Conservation (phyloP, 495 filamentous ascomycete genomes). For the Xylaria nigripes region DNA sequence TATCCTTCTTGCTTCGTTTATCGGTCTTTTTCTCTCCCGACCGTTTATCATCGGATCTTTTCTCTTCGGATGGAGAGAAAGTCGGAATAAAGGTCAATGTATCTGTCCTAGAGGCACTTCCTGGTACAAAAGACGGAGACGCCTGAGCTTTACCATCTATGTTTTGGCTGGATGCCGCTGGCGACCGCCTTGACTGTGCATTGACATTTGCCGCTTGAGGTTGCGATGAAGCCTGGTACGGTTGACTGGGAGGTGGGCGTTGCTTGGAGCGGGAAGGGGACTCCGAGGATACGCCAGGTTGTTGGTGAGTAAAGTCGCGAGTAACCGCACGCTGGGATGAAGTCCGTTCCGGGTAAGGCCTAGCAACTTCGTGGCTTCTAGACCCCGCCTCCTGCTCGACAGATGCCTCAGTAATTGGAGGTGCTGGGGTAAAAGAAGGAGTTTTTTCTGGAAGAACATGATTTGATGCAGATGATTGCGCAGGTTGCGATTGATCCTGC, state of each 20-base stretch:
- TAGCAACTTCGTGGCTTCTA: constrained; percentile 16
- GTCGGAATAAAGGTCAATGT: constrained; percentile 80
- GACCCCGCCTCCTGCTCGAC: constrained; percentile 33
- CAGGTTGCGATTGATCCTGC: constrained; percentile 7
- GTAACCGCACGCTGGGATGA: constrained; percentile 40
- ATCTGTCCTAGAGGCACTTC: constrained; percentile 59
- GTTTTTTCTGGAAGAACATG: constrained; percentile 16
- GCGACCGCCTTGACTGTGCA: constrained; percentile 13
- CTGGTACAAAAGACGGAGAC: constrained; percentile 63
- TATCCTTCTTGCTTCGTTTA: constrained; percentile 63
- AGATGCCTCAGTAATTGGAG: constrained; percentile 64
- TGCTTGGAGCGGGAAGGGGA: constrained; percentile 43
- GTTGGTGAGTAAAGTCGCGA: constrained; percentile 15
- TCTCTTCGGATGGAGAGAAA: constrained; percentile 47
- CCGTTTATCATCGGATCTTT: constrained; percentile 61
- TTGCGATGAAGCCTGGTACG: constrained; percentile 19
- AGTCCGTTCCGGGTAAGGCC: constrained; percentile 42
- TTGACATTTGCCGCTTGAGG: constrained; percentile 10
- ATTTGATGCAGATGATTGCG: constrained; percentile 15
- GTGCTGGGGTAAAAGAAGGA: constrained; percentile 38
- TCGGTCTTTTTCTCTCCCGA: constrained; percentile 56
- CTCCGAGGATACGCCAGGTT: constrained; percentile 22
- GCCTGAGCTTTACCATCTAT: constrained; percentile 55
- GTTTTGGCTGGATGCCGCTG: constrained; percentile 27
- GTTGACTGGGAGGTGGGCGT: constrained; percentile 33